Percentiles rank a stretch among this genome's conserved stretches.
Evolutionary conservation across 2,329 filamentous ascomycete species (phyloP).

Genomic region (Metarhizium rileyi): DNA sequence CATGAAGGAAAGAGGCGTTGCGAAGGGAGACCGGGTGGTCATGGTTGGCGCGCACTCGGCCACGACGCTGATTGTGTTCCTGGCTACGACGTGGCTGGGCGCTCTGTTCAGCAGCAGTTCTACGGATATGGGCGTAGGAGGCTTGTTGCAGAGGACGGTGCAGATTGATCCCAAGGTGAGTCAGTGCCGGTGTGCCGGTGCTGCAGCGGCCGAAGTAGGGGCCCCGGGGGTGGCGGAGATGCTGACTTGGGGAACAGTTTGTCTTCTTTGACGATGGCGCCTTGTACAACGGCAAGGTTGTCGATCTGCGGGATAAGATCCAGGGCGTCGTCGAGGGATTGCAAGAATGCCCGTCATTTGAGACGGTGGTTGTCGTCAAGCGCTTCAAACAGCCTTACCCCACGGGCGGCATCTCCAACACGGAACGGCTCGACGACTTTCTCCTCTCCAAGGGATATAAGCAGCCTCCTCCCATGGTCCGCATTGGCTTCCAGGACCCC

Average conservation of each 20-base stretch:
- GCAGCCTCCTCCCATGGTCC: constrained; percentile 40
- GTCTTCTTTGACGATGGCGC: constrained; percentile 79
- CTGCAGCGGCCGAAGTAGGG: no score
- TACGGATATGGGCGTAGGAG: constrained; percentile 76
- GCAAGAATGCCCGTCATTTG: constrained; percentile 48
- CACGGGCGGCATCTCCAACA: constrained; percentile 40
- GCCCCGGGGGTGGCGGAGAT: neutral
- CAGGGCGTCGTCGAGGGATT: constrained; percentile 58
- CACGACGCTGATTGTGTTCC: constrained; percentile 62
- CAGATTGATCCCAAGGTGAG: constrained; percentile 62
- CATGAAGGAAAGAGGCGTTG: constrained; percentile 55
- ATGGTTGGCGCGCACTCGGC: constrained; percentile 66
- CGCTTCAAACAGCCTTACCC: constrained; percentile 53
- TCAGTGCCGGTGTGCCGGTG: neutral
- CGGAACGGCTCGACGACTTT: constrained; percentile 36
- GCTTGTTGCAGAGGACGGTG: constrained; percentile 62
- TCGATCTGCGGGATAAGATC: constrained; percentile 68
- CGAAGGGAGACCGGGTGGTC: constrained; percentile 64
- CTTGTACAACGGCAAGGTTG: constrained; percentile 67
- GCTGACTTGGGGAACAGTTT: constrained; percentile 31
- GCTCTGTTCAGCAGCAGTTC: constrained; percentile 67
- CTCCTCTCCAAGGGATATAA: constrained; percentile 22
- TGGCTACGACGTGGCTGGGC: constrained; percentile 61
- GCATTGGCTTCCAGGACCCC: constrained; percentile 62
- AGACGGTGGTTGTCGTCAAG: constrained; percentile 54